Evolutionary conservation across 2,329 filamentous ascomycete genomes (phyloP).

Genomic region (Aspergillus sergii): DNA sequence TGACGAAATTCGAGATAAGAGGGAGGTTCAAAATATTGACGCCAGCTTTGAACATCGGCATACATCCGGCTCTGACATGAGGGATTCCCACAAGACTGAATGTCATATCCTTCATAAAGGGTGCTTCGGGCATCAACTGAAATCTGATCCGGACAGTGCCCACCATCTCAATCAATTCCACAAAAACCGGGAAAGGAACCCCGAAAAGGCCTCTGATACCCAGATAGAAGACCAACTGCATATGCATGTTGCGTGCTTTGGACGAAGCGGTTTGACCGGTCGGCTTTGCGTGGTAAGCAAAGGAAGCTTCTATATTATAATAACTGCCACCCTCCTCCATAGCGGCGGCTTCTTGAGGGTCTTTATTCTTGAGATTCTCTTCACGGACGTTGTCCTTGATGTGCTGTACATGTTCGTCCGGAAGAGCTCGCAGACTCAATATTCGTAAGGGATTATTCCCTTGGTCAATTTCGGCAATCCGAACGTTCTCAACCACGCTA

Average conservation of each 20-base stretch:
- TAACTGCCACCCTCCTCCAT: conserved; percentile 89
- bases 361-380: conserved; percentile 77
- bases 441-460: conserved; percentile 89
- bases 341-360: conserved; percentile 82
- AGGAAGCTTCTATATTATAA: conserved; percentile 88
- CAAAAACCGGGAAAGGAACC: conserved; percentile 82
- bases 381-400: conserved; percentile 79
- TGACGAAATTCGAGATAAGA: conserved; percentile 93
- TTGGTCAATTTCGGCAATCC: conserved; percentile 92
- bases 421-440: conserved; percentile 81
- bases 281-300: conserved; percentile 88
- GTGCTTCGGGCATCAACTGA: conserved; percentile 85
- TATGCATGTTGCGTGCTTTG: conserved; percentile 93
- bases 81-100: conserved; percentile 94
- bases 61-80: conserved; percentile 84
- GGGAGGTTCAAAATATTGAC: conserved; percentile 91
- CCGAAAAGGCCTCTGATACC: conserved; percentile 88
- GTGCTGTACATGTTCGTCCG: conserved; percentile 77
- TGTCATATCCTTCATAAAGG: conserved; percentile 87
- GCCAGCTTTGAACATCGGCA: conserved; percentile 87
- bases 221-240: conserved; percentile 92
- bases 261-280: conserved; percentile 70
- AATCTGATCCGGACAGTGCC: conserved; percentile 82
- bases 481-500: conserved; percentile 87
- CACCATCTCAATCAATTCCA: conserved; percentile 88